Conservation (phyloP, 2,329 filamentous ascomycete genomes). For the Claviceps capensis region DNA sequence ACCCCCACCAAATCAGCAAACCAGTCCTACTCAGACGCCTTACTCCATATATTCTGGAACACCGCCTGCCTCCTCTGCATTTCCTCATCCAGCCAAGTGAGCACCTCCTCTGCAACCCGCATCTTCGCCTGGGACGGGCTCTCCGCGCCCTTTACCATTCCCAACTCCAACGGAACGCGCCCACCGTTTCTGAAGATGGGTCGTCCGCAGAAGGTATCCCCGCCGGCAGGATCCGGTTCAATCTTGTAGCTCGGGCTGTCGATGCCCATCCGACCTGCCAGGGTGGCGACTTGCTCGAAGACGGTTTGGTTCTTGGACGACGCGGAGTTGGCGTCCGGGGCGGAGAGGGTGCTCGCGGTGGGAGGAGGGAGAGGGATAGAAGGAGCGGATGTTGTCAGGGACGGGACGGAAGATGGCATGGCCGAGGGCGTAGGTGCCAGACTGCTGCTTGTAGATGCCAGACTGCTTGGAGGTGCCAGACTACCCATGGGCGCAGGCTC, state of each 20-base stretch:
- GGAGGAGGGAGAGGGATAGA: not conserved
- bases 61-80: conserved; percentile 5
- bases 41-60: conserved; percentile 2
- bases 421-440: not conserved
- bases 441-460: not conserved
- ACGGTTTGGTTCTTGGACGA: conserved; percentile 2
- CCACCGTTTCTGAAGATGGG: conserved; percentile 19
- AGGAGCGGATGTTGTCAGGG: not conserved
- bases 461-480: not conserved
- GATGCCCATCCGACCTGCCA: conserved; percentile 21
- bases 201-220: conserved; percentile 22
- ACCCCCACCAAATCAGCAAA: too few species aligned
- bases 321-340: not conserved
- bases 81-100: conserved; percentile 22
- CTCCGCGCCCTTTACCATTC: conserved; percentile 19
- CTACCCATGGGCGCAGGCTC: not conserved
- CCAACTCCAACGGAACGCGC: conserved; percentile 18
- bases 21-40: not conserved
- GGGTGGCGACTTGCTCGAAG: conserved; percentile 16
- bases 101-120: conserved; percentile 25
- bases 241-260: conserved; percentile 21
- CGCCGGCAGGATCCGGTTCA: conserved; percentile 7
- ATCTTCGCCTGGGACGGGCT: conserved; percentile 23
- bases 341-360: not conserved
- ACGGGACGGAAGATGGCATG: not conserved